phyloP scores from a whole-genome alignment of 2,329 filamentous ascomycete genomes.

The Claviceps arundinis region DNA sequence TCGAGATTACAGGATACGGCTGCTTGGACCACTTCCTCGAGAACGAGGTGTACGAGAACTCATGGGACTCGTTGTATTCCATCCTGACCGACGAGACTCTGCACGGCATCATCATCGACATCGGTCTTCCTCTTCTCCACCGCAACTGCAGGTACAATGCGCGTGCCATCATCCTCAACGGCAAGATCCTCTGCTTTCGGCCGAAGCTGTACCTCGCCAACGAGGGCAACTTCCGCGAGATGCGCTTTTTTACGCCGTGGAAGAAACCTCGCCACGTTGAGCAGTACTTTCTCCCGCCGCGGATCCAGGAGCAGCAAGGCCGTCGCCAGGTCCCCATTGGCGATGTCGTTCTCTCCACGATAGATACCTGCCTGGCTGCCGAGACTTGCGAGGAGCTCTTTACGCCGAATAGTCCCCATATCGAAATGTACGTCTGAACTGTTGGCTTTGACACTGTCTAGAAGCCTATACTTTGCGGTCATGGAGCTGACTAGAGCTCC shows the following conservation, averaged over 20 bases:
- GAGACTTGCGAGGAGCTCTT: slow-evolving; percentile 5
- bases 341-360: slow-evolving; percentile 22
- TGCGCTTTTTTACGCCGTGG: slow-evolving; percentile 26
- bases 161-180: slow-evolving; percentile 27
- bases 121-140: slow-evolving; percentile 29
- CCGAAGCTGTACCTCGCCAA: slow-evolving; percentile 21
- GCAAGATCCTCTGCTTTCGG: slow-evolving; percentile 52
- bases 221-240: slow-evolving; percentile 23
- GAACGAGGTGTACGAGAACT: slow-evolving; percentile 20
- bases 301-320: slow-evolving; percentile 18
- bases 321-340: slow-evolving; percentile 24
- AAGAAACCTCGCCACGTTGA: slow-evolving; percentile 18
- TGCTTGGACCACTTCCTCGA: slow-evolving; percentile 36
- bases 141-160: slow-evolving; percentile 11
- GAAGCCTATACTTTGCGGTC: neutral
- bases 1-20: slow-evolving; percentile 26
- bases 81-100: slow-evolving; percentile 20
- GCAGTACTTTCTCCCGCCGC: slow-evolving; percentile 20
- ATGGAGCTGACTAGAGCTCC: neutral
- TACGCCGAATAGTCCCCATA: slow-evolving; percentile 13
- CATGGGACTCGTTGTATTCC: slow-evolving; percentile 18
- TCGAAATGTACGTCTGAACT: neutral
- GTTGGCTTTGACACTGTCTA: neutral
- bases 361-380: slow-evolving; percentile 26
- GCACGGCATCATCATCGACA: slow-evolving; percentile 25